Base-by-base conservation (phyloP, 495 filamentous ascomycete genomes). In the Neurospora terricola region DNA sequence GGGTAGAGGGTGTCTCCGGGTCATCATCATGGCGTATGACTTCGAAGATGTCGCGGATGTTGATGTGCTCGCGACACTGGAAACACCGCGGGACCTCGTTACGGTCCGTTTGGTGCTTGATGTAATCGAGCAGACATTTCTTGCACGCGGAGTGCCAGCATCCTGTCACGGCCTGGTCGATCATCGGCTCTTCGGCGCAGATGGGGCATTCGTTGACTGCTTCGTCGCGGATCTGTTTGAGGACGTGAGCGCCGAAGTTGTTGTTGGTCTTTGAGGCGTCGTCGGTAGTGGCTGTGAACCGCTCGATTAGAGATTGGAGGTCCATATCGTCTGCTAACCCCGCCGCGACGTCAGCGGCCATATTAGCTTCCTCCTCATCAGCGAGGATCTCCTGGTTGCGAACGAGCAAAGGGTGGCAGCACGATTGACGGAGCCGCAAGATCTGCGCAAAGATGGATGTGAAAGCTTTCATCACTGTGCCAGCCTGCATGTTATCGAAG, bases 61-160 rank as follows among this genome's bases (percentile, higher is more conserved):
- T 95, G 76, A 99, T 89, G 36, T 90, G 86, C 72, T 91, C 92
- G 27, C 96, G 91, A 77, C 96, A 99, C 48, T 91, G 93, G 82
- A 97, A 97, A 77, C 96, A 99, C 38, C 89, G 86, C 11, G 96
- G 91, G 0, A 91, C 73, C 72, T 91, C 86, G 38, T 90, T 89
- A 76, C 90, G 92, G 75, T 92, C 89, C 39, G 87, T 91, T 76
- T 97, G 92, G 80, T 97, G 93, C 74, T 84, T 89, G 73, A 99
- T 94, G 77, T 94, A 97, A 76, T 94, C 90, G 5, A 93, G 82
- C 34, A 97, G 85, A 77, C 96, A 99, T 66, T 93, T 90, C 81
- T 96, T 97, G 86, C 96, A 99, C 3, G 96, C 94, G 30, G 92
- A 93, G 81, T 99, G 96, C 92, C 95, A 98, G 82, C 96, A 99